These are phyloP conservation scores for Leptographium radiaticola DNA, from an alignment of 2,329 filamentous ascomycete species.

Conservation along the genomic window DNA sequence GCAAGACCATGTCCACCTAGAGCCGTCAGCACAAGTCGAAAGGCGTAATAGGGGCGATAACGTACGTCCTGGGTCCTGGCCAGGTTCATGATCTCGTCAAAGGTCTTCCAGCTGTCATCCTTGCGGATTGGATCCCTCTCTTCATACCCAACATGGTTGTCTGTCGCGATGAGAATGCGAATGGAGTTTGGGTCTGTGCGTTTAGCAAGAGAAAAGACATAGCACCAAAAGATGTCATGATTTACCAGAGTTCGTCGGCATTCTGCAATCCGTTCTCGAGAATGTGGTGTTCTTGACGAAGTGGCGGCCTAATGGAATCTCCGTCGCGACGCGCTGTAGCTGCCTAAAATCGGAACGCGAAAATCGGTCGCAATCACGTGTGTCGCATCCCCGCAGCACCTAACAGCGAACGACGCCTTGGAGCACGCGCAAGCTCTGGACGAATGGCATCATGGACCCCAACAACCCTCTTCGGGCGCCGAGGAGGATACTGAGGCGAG, in stretches of 20 bases:
- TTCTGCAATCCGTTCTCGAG: constrained; percentile 5
- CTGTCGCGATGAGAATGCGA: constrained; percentile 83
- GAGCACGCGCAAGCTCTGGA: background rate
- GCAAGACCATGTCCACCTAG: constrained; percentile 85
- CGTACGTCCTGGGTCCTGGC: constrained; percentile 67
- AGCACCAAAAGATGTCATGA: background rate
- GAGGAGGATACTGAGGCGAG: constrained; percentile 5
- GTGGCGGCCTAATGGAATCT: background rate
- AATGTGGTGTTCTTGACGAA: no score
- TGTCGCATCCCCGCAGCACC: no score
- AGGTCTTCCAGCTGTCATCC: constrained; percentile 92
- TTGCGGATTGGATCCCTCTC: constrained; percentile 90
- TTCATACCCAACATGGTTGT: constrained; percentile 95
- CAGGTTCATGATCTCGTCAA: constrained; percentile 87
- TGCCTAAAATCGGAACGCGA: constrained; percentile 10
- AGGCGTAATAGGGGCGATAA: background rate
- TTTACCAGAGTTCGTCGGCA: constrained; percentile 16
- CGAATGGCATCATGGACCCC: constrained; percentile 8
- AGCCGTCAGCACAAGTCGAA: background rate
- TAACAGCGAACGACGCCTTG: background rate
- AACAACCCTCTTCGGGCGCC: constrained; percentile 8
- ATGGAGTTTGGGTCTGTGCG: constrained; percentile 64
- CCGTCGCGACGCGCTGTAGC: constrained; percentile 9
- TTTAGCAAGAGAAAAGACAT: background rate
- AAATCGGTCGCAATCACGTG: constrained; percentile 11